phyloP scores from a whole-genome alignment of 805 yeast species.

The Lipomyces lipofer region DNA sequence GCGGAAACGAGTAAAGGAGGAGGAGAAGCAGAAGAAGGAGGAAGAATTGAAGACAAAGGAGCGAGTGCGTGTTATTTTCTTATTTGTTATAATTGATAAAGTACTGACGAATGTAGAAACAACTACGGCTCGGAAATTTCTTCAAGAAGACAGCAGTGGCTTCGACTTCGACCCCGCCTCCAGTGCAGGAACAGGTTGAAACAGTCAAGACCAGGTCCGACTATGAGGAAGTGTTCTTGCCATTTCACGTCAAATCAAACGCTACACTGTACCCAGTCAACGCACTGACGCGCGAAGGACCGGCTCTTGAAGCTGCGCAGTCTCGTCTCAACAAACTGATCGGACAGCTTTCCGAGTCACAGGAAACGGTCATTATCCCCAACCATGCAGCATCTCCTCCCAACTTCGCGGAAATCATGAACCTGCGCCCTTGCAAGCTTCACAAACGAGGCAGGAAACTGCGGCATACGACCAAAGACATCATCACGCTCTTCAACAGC shows the following conservation, averaged over 20 bases:
- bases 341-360: not conserved
- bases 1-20: conserved; percentile 33
- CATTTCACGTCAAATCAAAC: conserved; percentile 38
- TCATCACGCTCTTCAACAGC: conserved; percentile 26
- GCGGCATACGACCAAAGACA: conserved; percentile 31
- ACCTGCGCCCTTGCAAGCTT: not conserved
- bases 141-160: conserved; percentile 14
- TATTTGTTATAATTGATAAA: conserved; percentile 15
- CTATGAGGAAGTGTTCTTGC: conserved; percentile 37
- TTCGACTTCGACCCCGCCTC: conserved; percentile 2
- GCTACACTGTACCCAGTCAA: conserved; percentile 29
- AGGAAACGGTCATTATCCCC: conserved; percentile 1
- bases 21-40: conserved; percentile 31
- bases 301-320: not conserved
- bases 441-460: conserved; percentile 32
- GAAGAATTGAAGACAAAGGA: conserved; percentile 29
- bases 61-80: conserved; percentile 21
- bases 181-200: not conserved
- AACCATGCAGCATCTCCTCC: not conserved
- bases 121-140: conserved; percentile 25
- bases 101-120: conserved; percentile 23
- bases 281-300: conserved; percentile 7
- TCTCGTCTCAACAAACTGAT: conserved; percentile 10
- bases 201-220: conserved; percentile 28
- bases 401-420: conserved; percentile 6